Evolutionary conservation across 2,329 filamentous ascomycete species (phyloP).

Genomic region (Conoideocrella luteorostrata): DNA sequence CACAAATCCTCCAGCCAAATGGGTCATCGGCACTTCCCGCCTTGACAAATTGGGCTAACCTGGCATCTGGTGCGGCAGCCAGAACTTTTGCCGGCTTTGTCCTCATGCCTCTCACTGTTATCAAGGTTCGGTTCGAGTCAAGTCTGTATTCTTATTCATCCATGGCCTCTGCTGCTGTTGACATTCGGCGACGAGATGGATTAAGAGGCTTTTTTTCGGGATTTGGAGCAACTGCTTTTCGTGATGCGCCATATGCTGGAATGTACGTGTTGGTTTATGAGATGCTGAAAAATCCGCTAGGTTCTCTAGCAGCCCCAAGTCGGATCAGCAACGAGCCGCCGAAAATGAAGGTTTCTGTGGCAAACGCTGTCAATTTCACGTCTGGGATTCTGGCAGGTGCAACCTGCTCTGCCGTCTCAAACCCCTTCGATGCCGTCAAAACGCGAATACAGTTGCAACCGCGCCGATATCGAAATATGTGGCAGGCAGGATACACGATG

Average conservation of each 20-base stretch:
- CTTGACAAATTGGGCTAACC: conserved; percentile 76
- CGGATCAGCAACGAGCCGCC: conserved; percentile 11
- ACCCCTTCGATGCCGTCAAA: conserved; percentile 96
- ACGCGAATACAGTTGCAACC: conserved; percentile 91
- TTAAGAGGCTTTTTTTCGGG: conserved; percentile 83
- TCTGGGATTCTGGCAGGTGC: conserved; percentile 77
- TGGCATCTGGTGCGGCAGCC: conserved; percentile 77
- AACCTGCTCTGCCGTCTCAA: conserved; percentile 80
- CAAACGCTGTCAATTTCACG: conserved; percentile 73
- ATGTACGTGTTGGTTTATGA: conserved; percentile 95
- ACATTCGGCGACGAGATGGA: conserved; percentile 70
- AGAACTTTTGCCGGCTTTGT: conserved; percentile 82
- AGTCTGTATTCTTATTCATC: conserved; percentile 79
- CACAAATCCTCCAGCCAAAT: conserved; percentile 15
- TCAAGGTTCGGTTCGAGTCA: conserved; percentile 95
- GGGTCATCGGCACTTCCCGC: conserved; percentile 70
- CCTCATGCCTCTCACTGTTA: conserved; percentile 91
- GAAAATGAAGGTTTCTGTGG: conserved; percentile 24
- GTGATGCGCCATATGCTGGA: conserved; percentile 95
- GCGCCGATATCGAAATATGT: conserved; percentile 71
- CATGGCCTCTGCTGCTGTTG: conserved; percentile 61
- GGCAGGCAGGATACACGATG: conserved; percentile 72
- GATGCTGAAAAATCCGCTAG: conserved; percentile 62
- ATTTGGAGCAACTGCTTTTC: conserved; percentile 85
- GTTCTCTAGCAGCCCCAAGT: conserved; percentile 15